These are phyloP conservation scores for Chenopodium album DNA, from an alignment of 148 eudicot genomes.

Conservation along the genomic window DNA sequence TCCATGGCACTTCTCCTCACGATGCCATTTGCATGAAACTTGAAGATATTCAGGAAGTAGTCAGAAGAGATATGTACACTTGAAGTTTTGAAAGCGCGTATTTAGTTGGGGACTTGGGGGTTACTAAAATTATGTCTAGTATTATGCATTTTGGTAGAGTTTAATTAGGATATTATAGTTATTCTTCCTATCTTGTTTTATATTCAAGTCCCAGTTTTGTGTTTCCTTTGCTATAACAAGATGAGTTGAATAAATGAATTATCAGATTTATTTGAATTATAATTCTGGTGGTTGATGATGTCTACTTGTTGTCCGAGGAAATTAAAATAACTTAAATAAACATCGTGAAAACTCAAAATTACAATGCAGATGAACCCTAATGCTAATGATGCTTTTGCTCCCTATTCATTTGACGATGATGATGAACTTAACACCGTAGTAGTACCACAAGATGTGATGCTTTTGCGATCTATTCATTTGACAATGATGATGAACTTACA, in stretches of 20 bases:
- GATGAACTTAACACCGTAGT: slow-evolving; percentile 22
- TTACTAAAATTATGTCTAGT: not conserved
- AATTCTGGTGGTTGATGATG: too few species aligned
- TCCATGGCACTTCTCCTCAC: not conserved
- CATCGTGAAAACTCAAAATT: too few species aligned
- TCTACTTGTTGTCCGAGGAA: too few species aligned
- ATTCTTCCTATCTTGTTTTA: not conserved
- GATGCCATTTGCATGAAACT: not conserved
- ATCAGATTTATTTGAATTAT: too few species aligned
- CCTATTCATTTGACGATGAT: not conserved
- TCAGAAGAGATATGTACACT: not conserved
- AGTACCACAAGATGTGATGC: slow-evolving; percentile 5
- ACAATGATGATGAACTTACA: not conserved
- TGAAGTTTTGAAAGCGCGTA: not conserved
- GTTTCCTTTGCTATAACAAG: not conserved
- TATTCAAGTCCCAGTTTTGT: not conserved
- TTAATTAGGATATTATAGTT: not conserved
- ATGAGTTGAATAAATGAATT: too few species aligned
- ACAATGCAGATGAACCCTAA: slow-evolving; percentile 24
- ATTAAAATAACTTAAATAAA: too few species aligned
- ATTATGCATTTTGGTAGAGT: not conserved
- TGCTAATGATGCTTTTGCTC: slow-evolving; percentile 16
- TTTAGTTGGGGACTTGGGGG: not conserved
- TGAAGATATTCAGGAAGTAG: not conserved
- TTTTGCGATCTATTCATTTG: not conserved